Conservation (phyloP, 352 stramenopile species). For the Phytophthora uliginosa region DNA sequence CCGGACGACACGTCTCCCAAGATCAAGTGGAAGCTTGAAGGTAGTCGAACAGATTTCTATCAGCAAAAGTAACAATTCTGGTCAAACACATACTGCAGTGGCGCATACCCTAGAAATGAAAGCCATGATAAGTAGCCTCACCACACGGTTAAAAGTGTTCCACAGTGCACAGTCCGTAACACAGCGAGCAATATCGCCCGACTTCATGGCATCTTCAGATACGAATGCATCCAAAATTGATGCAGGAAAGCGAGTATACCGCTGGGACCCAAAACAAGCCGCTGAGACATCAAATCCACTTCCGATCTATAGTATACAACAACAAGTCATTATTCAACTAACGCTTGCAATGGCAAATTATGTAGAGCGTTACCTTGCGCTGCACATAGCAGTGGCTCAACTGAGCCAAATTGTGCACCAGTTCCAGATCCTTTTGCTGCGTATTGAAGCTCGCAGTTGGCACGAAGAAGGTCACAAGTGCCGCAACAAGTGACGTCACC, state of each 20-base stretch:
- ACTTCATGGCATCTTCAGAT: slow-evolving; percentile 53
- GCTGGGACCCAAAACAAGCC: slow-evolving; percentile 95
- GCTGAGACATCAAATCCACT: slow-evolving; percentile 98
- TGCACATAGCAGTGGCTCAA: slow-evolving; percentile 97
- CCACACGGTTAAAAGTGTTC: slow-evolving; percentile 57
- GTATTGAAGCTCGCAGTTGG: slow-evolving; percentile 36
- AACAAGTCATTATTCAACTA: not conserved
- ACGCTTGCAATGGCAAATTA: not conserved
- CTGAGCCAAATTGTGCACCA: slow-evolving; percentile 97
- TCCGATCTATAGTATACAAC: slow-evolving; percentile 77
- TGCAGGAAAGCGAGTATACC: slow-evolving; percentile 93
- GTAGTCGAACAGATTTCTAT: slow-evolving; percentile 72
- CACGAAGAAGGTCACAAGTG: slow-evolving; percentile 90
- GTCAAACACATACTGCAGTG: not conserved
- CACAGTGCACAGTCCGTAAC: slow-evolving; percentile 55
- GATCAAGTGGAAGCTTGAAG: slow-evolving; percentile 87
- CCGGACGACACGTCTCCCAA: slow-evolving; percentile 97
- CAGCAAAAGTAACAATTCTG: not conserved
- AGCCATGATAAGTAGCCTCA: slow-evolving; percentile 22
- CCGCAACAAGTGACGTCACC: slow-evolving; percentile 95
- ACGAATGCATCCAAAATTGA: slow-evolving; percentile 68
- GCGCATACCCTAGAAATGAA: not conserved
- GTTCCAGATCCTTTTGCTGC: slow-evolving; percentile 33
- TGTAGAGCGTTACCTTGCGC: slow-evolving; percentile 83
- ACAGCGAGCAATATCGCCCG: slow-evolving; percentile 64